Base-by-base conservation (phyloP, 1,139 yeast species). In the Oligophagozyma castellii region DNA sequence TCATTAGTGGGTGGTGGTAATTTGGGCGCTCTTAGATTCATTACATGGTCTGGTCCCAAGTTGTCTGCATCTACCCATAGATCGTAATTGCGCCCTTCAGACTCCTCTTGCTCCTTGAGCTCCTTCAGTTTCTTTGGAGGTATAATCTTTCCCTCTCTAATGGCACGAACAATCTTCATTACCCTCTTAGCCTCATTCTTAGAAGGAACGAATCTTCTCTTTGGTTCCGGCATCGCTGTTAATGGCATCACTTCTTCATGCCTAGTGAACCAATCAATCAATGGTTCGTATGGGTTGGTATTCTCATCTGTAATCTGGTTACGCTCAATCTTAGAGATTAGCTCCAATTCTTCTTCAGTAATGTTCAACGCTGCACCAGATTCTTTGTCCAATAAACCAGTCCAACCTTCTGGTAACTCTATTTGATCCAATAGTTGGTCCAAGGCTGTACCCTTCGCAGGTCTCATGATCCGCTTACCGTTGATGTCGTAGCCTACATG, bases 361-460 rank as follows among this genome's bases (percentile, higher is more conserved):
- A 89, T 63, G 44, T 89, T 84, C 58, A 89, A 67, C 28, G 83
- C 67, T n/a, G 74, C 59, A 38, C 98, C 99, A 6, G 96, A 83
- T 43, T 75, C 69, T 50, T 83, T 81, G 55, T 89, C 96, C 35
- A 89, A 60, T 39, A 92, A 64, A 26, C 99, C 99, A 7, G 98
- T 92, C 96, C 96, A 89, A 21, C 98, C 98, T 56, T 80, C 93
- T 8, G 96, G 98, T 39, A 89, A 64, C 38, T 89, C 98, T 39
- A 92, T 89, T 18, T 75, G 65, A 46, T 89, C 98, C 40, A 92
- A 62, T 39, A 89, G 65, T 43, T 76, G 78, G 49, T 89, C 96
- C 43, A 92, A 65, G 1, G 98, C 98, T 33, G 93, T 74, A 5
- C 95, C 95, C 48, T 81, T 79, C 11, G 96, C 98, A 8, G 99